Evolutionary conservation across 2,329 filamentous ascomycete species (phyloP), one percentile per base, ranked within the genome.

Genomic region (Penicillium sp.): DNA sequence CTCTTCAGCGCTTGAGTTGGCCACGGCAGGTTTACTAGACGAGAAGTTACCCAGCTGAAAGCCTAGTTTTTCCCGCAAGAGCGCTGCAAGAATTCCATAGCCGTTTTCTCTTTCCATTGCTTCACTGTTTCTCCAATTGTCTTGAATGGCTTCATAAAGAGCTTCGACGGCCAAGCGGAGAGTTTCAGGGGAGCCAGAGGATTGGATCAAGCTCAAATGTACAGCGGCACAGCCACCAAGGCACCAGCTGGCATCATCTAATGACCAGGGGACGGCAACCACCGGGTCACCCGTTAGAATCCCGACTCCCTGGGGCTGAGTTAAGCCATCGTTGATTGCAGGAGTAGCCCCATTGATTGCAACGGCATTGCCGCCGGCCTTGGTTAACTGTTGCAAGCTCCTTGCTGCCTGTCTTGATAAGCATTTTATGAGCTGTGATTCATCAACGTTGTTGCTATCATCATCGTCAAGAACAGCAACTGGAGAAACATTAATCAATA

Each of bases 61-160:
- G 22, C 73, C 77, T 48, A 96, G 80, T 72, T 96, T 97, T 53
- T 90, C 90, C 53, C 91, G 87, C 24, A 99, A 77, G 19, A 98
- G 82, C 73, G 92, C 86, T 41, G 90, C 90, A 50, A 99, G 78
- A 35, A 98, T 90, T 26, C 90, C 89, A 70, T 97, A 99, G 0
- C 93, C 96, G 64, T 96, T 95, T 58, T 96, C 92, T 67, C 90
- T 88, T 73, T 99, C 95, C 90, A 99, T 97, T 26, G 95, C 93
- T 72, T 99, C 96, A 64, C 95, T 98, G 64, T 98, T 98, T 62
- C 95, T 86, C 95, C 96, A 99, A 70, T 90, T 98, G 62, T 90
- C 89, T 63, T 90, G 89, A 49, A 97, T 90, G 58, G 90, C 91
- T 62, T 90, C 86, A 60, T 97, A 92, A 26, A 96, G 80, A 67